These are phyloP conservation scores for Didymella glomerata DNA, from an alignment of 2,329 filamentous ascomycete genomes.

Conservation along the genomic window DNA sequence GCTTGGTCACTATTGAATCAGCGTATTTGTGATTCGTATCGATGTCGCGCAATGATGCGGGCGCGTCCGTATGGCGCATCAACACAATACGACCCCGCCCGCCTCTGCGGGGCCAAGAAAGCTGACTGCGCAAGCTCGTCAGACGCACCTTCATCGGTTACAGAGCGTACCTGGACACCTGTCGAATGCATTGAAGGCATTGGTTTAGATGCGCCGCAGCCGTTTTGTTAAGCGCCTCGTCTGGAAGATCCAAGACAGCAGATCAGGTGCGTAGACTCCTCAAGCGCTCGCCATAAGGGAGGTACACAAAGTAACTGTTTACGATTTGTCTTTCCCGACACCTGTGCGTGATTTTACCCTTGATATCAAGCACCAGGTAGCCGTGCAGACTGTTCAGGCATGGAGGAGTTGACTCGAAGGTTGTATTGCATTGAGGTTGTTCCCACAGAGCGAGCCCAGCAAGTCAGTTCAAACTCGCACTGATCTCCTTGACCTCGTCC, in stretches of 20 bases:
- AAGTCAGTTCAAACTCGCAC: slow-evolving; percentile 30
- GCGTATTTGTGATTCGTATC: too few species aligned
- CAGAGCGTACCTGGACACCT: not conserved
- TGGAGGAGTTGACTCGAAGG: not conserved
- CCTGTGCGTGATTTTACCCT: not conserved
- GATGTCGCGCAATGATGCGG: not conserved
- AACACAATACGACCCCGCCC: not conserved
- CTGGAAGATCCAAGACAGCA: not conserved
- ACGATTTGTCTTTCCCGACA: not conserved
- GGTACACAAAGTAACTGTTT: not conserved
- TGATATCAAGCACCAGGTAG: not conserved
- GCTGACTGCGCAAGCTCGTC: slow-evolving; percentile 1
- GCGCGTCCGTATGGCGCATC: not conserved
- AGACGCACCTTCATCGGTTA: not conserved
- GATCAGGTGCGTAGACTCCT: not conserved
- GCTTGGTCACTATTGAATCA: not conserved
- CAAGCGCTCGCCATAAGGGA: not conserved
- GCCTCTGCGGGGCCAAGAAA: not conserved
- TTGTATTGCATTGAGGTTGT: not conserved
- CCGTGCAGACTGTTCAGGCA: not conserved
- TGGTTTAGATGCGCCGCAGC: not conserved
- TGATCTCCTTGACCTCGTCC: slow-evolving; percentile 50
- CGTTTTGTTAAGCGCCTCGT: not conserved
- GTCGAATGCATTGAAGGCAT: not conserved
- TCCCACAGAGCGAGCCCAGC: not conserved